Base-by-base conservation (phyloP, 768 basidiomycete genomes). In the Boletus rufocinnamomeus region DNA sequence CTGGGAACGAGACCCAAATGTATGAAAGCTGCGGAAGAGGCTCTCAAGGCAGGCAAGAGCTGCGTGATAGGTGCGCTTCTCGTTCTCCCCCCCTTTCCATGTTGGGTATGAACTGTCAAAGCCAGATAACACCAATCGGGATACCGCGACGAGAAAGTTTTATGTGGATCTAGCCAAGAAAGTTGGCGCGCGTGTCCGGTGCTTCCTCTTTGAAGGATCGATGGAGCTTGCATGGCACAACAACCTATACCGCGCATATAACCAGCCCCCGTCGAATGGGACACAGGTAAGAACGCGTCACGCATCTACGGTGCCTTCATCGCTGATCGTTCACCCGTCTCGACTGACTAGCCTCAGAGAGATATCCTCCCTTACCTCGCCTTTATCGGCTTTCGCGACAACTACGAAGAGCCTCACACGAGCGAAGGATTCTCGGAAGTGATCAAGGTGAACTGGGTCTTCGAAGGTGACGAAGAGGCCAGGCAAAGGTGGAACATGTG, bases 161-260 rank as follows among this genome's bases (percentile, higher is more conserved):
- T 98, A 95, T 68, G 62, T 95, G 17, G 80, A 85, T 51, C 58
- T 93, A 14, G 89, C 90, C 23, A 81, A 77, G 67, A 81, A 80
- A 53, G 64, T 79, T 3, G 72, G 79, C 0, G 76, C 87, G 1
- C 78, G 81, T 3, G 76, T 84, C 4, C 81, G 93, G 54, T 91
- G 91, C 67, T 84, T 95, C 69, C 62, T 82, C 28, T 96, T 97
- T 65, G 77, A 83, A 10, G 89, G 86, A 45, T 83, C 88, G 10
- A 64, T 84, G n/a, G 89, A 93, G 47, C 80, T 96, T 8, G 92
- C 92, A 3, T 91, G 87, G 87, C 96, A 98, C 72, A 97, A 98
- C 71, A 95, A 95, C 66, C 73, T 95, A 9, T 97, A 96, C 69
- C 84, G 95, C 32, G 85, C 92, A 38, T 91, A 77, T 62, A 82